Evolutionary conservation across 2,329 filamentous ascomycete genomes (phyloP), one percentile per base, ranked within the genome.

Genomic region (Chrysoporthe puriensis): DNA sequence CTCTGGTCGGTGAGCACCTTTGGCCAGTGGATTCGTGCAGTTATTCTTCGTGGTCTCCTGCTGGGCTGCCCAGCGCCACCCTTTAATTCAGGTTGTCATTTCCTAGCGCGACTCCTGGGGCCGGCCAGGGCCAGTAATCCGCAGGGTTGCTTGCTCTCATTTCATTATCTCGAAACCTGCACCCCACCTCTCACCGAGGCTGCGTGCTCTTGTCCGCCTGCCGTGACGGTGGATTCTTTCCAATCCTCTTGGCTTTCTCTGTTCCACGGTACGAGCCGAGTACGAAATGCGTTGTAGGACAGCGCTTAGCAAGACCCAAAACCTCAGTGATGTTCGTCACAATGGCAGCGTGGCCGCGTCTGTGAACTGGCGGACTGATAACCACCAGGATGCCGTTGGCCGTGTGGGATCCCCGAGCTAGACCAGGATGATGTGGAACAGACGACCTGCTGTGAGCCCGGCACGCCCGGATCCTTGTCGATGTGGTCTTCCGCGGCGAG

Each of bases 351-450:
- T 40, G 34, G 32, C 34, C 18, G 13, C 6, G 13, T n/a, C 54
- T 40, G 18, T n/a, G 54, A 40, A 21, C 54, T 21, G 32, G 54
- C 6, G 54, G 54, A 36, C 32, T 36, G 32, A 34, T 34, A 26
- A 36, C 54, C 54, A 57, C 54, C 14, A 18, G 54, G 14, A 36
- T 40, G 54, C 40, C 50, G 50, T 54, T 54, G 50, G 50, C 21
- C 50, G 14, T 56, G 59, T 43, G 61, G 66, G 57, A 42, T 46
- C 62, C 66, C 66, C 42, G 48, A 57, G 60, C 18, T 6, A 65
- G 21, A 36, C 63, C 62, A 68, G 66, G 66, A 40, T 65, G 44
- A 60, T 48, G 62, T 67, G 66, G 66, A 56, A 61, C 62, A 67
- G 62, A 64, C 42, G 56, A 52, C 61, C 26, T 44, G 61, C 66